Evolutionary conservation across 2,329 filamentous ascomycete genomes (phyloP), one percentile per base, ranked within the genome.

Genomic region (Aureobasidium lini): DNA sequence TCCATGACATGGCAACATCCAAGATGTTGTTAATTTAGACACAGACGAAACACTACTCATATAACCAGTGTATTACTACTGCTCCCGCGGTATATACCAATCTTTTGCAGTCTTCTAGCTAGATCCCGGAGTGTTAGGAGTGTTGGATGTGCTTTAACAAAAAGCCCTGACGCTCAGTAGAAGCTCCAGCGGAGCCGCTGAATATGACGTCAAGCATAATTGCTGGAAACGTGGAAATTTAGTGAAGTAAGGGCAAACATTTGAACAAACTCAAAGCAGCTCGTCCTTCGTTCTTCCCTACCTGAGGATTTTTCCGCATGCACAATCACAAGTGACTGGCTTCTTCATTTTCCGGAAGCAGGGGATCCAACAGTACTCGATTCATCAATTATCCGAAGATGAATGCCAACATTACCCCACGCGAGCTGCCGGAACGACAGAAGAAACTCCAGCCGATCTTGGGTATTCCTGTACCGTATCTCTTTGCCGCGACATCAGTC

Each of bases 401-500:
- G 54, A 48, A 39, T 46, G 42, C 46, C 16, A 23, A 23, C 13
- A 16, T 43, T n/a, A 43, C 37, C 37, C 42, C 54, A 40, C 54
- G 54, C 43, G 54, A 57, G 34, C 36, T 57, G 54, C 42, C 54
- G 3, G 42, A 47, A 9, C 31, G 43, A 39, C 57, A 53, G 47
- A 29, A 52, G 57, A 59, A 53, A 43, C 56, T 59, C 44, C 56
- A 59, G 40, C 57, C 57, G 48, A 59, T 50, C 46, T 13, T 59
- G 31, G 46, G 46, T 11, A 59, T 46, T 32, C 39, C 47, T 44
- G 39, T 59, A 37, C 57, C 47, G 18, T 60, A 60, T 46, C 47
- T 63, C 18, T 61, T 67, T 60, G 54, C 62, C 11, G 60, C 58
- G 11, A 34, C 44, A 7, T 37, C 54, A 7, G 43, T 65, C 16